Evolutionary conservation across 495 filamentous ascomycete genomes (phyloP), one percentile per base, ranked within the genome.

Genomic region (Penicillium ochrochloron): DNA sequence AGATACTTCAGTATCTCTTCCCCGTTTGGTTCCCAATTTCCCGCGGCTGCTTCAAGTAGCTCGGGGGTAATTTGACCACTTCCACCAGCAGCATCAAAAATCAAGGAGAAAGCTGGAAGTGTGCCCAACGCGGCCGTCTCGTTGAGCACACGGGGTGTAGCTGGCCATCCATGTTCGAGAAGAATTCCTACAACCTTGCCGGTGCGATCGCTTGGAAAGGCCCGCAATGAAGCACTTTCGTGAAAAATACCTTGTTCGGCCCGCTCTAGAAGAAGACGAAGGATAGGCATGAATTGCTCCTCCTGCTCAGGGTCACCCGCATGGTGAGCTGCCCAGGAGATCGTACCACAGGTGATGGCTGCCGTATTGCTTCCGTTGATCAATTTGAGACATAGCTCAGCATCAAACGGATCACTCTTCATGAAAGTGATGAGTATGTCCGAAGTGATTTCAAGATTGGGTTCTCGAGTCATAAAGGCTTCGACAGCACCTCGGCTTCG

Each of bases 71-170:
- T 29, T 51, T 51, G 23, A 29, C 19, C 6, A 21, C n/a, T 46
- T 9, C 46, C 46, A 51, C 46, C 46, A 27, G 23, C 46, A 51
- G 46, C 46, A 25, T 51, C 23, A 9, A 25, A 51, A 51, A 51
- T 51, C 23, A 25, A 11, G 5, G 21, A 23, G 46, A 27, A 51
- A 29, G 14, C 11, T 7, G 46, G 11, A 3, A 21, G 0, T 25
- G 3, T 23, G 7, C 21, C 19, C 2, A 3, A 23, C 14, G 0
- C 0, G 14, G 46, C 46, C 23, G 21, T 9, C 10, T 9, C 0
- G 1, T 3, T 7, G 12, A 50, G 4, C 9, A 50, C 0, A 12
- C 0, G 3, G 10, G 46, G 46, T 5, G 46, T 50, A 3, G 27
- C 21, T 12, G 46, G 46, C 46, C 46, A 50, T 15, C 21, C 21